Evolutionary conservation across 495 filamentous ascomycete species (phyloP), one percentile per base, ranked within the genome.

Genomic region (Penicillium silybi): DNA sequence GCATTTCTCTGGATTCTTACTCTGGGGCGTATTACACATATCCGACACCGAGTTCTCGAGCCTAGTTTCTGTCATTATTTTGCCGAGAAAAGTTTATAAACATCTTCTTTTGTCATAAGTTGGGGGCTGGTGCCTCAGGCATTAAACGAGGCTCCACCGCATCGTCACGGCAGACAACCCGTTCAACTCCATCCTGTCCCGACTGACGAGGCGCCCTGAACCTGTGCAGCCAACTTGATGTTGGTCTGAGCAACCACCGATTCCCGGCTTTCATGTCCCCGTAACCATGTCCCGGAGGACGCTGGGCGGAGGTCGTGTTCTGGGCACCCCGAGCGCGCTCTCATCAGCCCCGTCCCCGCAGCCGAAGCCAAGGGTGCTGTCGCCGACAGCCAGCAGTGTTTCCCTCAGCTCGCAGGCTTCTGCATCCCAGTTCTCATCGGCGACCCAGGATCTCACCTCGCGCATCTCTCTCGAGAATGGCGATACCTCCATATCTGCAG

Each of bases 221-320:
- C 46, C 54, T 59, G 52, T 46, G 49, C 51, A 55, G 50, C 44
- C 61, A 61, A 58, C 54, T 41, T 20, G 40, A 58, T 57, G 56
- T 41, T 51, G 56, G 41, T 52, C 46, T 53, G 50, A 60, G 44
- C 50, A 57, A n/a, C 2, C 13, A 40, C 49, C 50, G 40, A 47
- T 41, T 48, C 53, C 54, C 54, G 50, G 42, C 63, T 71, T 69
- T 60, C 72, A 75, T 75, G 72, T 63, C 63, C 58, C 58, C 59
- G 58, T 75, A 68, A 76, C 62, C 62, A 93, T 92, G 88, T 85
- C 88, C 63, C 76, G 82, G 69, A 84, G 89, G 72, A 89, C 85
- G 75, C 83, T 95, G 61, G 90, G 91, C 60, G 89, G 90, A 70
- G 91, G 91, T 63, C 82, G 91, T 74, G 83, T 97, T 59, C 74